Conservation (phyloP, 2,329 filamentous ascomycete species). For the Neoscytalidium dimidiatum region DNA sequence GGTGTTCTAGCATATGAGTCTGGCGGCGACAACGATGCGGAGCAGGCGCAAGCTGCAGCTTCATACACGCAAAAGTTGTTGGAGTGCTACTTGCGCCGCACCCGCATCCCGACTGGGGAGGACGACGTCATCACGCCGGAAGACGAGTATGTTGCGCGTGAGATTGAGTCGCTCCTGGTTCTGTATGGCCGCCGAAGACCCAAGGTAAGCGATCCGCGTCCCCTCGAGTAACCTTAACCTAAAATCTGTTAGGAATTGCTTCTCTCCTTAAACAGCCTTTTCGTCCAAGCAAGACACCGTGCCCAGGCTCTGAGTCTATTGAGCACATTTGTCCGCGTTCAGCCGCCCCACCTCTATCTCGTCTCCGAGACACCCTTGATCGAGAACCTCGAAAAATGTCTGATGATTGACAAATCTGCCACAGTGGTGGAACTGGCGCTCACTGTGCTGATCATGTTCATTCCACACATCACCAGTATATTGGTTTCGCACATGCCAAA, state of each 20-base stretch:
- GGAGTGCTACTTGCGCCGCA: slow-evolving; percentile 45
- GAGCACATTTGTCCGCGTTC: slow-evolving; percentile 70
- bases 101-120: slow-evolving; percentile 38
- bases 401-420: slow-evolving; percentile 77
- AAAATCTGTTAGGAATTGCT: slow-evolving; percentile 61
- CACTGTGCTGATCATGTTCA: slow-evolving; percentile 75
- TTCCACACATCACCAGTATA: slow-evolving; percentile 77
- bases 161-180: slow-evolving; percentile 56
- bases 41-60: slow-evolving; percentile 46
- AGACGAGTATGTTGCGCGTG: slow-evolving; percentile 49
- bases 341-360: slow-evolving; percentile 77
- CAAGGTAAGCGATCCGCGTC: slow-evolving; percentile 44
- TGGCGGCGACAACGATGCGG: slow-evolving; percentile 53
- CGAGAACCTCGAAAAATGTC: slow-evolving; percentile 68
- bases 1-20: slow-evolving; percentile 66
- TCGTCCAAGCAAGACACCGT: slow-evolving; percentile 66
- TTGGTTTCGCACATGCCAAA: slow-evolving; percentile 67
- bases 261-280: slow-evolving; percentile 63
- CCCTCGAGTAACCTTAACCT: background rate
- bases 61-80: slow-evolving; percentile 58
- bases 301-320: slow-evolving; percentile 67
- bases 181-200: slow-evolving; percentile 68
- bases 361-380: slow-evolving; percentile 73
- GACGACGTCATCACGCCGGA: slow-evolving; percentile 43
- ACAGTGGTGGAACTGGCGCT: slow-evolving; percentile 74